Evolutionary conservation across 2,329 filamentous ascomycete species (phyloP).

Genomic region (Mycocentrospora acerina): DNA sequence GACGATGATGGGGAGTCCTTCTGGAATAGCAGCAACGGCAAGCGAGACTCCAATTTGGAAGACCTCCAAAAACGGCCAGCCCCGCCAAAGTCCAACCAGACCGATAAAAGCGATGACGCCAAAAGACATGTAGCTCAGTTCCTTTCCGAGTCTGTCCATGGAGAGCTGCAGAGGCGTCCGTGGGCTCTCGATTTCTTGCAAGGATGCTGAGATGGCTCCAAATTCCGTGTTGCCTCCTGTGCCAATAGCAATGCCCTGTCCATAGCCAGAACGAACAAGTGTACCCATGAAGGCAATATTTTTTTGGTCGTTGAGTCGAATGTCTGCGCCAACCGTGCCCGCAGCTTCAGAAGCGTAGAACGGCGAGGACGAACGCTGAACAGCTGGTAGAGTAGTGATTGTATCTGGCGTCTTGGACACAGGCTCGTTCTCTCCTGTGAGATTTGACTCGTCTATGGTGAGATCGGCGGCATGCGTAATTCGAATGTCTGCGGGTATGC

Average conservation of each 20-base stretch:
- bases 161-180: slow-evolving; percentile 90
- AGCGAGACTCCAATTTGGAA: slow-evolving; percentile 97
- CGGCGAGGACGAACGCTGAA: slow-evolving; percentile 54
- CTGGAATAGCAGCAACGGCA: slow-evolving; percentile 92
- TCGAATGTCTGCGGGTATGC: slow-evolving; percentile 92
- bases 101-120: slow-evolving; percentile 92
- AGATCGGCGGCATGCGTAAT: slow-evolving; percentile 89
- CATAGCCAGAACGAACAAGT: slow-evolving; percentile 89
- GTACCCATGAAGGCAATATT: slow-evolving; percentile 99
- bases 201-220: slow-evolving; percentile 89
- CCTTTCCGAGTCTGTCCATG: slow-evolving; percentile 96
- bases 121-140: slow-evolving; percentile 96
- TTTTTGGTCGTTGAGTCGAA: slow-evolving; percentile 71
- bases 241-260: slow-evolving; percentile 94
- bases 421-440: slow-evolving; percentile 95
- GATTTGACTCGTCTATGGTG: slow-evolving; percentile 92
- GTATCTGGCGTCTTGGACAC: slow-evolving; percentile 75
- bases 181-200: slow-evolving; percentile 93
- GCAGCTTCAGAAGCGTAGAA: slow-evolving; percentile 61
- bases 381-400: slow-evolving; percentile 45
- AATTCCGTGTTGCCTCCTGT: slow-evolving; percentile 94
- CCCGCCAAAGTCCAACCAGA: slow-evolving; percentile 84
- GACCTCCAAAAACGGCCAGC: slow-evolving; percentile 86
- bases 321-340: slow-evolving; percentile 63
- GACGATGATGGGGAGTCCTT: slow-evolving; percentile 96